A percentile compares a stretch with the other conserved stretches of the same genome.
These are phyloP conservation scores for Dioscorea alata DNA, from an alignment of 106 monocot species.

Conservation along the genomic window DNA sequence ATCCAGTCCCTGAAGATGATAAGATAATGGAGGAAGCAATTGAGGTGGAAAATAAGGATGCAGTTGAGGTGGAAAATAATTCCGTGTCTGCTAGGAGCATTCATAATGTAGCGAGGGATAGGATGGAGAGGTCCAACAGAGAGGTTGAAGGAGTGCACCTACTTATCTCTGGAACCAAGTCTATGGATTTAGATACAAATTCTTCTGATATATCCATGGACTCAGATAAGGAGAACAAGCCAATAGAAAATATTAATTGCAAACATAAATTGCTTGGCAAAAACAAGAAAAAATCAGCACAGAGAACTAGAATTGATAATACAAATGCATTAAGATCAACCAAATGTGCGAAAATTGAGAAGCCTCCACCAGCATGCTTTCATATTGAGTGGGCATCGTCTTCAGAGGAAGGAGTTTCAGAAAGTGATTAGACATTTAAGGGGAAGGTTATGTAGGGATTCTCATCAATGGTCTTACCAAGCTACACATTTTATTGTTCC, in stretches of 20 bases:
- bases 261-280: neutral
- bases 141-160: neutral
- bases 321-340: slow-evolving; percentile 3
- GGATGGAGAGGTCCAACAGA: neutral
- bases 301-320: neutral
- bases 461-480: slow-evolving; percentile 84
- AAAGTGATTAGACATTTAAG: slow-evolving; percentile 39
- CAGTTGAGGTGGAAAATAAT: slow-evolving; percentile 6
- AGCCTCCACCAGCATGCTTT: slow-evolving; percentile 50
- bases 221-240: slow-evolving; percentile 65
- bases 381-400: slow-evolving; percentile 74
- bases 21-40: slow-evolving; percentile 10
- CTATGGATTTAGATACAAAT: neutral
- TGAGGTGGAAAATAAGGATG: slow-evolving; percentile 11
- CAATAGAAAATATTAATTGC: slow-evolving; percentile 7
- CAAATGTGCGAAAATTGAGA: neutral
- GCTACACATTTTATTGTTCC: slow-evolving; percentile 91
- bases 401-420: slow-evolving; percentile 80
- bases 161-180: neutral
- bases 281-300: neutral
- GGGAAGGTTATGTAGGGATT: slow-evolving; percentile 74
- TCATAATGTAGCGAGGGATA: slow-evolving; percentile 8
- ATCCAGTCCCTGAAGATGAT: slow-evolving; percentile 3
- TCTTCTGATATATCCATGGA: slow-evolving; percentile 20
- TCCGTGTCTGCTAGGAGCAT: no score